phyloP scores from a whole-genome alignment of 805 yeast species.

The Saccharomycopsis lassenensis region DNA sequence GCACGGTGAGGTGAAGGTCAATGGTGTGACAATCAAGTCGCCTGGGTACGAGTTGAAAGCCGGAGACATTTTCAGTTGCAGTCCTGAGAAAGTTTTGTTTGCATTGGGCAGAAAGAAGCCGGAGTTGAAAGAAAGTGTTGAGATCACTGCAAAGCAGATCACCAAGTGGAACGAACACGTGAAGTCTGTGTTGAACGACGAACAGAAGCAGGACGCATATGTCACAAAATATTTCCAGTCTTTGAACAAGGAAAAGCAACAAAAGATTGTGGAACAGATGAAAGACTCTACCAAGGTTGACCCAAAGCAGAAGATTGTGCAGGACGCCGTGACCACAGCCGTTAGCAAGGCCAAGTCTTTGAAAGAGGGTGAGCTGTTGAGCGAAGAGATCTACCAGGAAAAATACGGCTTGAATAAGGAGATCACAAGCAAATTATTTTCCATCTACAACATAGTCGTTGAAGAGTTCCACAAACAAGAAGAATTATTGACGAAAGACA shows the following conservation, averaged over 20 bases:
- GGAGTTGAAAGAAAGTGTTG: conserved; percentile 51
- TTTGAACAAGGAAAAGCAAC: conserved; percentile 20
- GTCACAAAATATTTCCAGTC: conserved; percentile 8
- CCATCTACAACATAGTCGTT: conserved; percentile 8
- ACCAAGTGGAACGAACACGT: conserved; percentile 69
- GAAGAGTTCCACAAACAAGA: conserved; percentile 3
- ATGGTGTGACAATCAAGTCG: conserved; percentile 66
- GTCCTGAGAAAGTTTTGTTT: conserved; percentile 72
- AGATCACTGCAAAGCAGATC: conserved; percentile 62
- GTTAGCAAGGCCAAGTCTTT: conserved; percentile 26
- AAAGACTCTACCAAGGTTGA: conserved; percentile 30
- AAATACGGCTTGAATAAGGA: conserved; percentile 9
- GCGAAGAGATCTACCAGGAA: conserved; percentile 13
- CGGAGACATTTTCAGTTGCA: conserved; percentile 81
- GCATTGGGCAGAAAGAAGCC: conserved; percentile 88
- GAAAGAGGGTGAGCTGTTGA: conserved; percentile 20
- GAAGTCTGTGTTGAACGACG: conserved; percentile 27
- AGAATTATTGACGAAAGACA: conserved; percentile 3
- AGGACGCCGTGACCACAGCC: conserved; percentile 18
- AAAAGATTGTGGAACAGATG: conserved; percentile 23
- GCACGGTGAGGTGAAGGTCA: conserved; percentile 74
- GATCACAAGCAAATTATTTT: conserved; percentile 9
- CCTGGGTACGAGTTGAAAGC: conserved; percentile 70
- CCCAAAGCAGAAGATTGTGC: conserved; percentile 26
- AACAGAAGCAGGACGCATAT: conserved; percentile 40